Percentiles rank a stretch among this genome's conserved stretches.
These are phyloP conservation scores for Suillus cothurnatus DNA, from an alignment of 768 basidiomycete species.

Conservation along the genomic window DNA sequence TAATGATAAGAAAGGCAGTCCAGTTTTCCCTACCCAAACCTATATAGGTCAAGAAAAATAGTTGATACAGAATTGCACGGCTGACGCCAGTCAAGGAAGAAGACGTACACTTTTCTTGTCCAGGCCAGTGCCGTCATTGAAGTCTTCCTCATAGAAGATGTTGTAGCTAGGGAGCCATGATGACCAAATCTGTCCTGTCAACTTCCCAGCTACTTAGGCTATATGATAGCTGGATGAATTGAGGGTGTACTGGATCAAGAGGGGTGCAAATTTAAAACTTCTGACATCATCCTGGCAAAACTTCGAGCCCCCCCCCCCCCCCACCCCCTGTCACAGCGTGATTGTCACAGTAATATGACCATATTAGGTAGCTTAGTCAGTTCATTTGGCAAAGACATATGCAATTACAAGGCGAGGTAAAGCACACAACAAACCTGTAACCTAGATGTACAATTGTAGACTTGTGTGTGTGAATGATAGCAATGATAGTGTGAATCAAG, in stretches of 20 bases:
- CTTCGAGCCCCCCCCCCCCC: background rate
- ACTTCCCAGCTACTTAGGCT: background rate
- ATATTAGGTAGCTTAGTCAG: background rate
- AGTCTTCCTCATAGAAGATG: background rate
- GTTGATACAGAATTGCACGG: background rate
- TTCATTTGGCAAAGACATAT: background rate
- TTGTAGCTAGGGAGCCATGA: background rate
- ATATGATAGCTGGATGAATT: background rate
- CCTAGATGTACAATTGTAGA: background rate
- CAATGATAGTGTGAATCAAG: background rate
- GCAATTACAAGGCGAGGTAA: background rate
- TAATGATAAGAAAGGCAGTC: too few relatives aligned
- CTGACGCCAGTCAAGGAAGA: background rate
- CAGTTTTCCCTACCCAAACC: too few relatives aligned
- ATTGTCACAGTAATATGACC: background rate
- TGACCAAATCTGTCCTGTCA: background rate
- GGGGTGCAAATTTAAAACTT: background rate
- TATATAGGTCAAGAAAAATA: background rate
- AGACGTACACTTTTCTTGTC: background rate
- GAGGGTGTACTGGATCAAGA: background rate
- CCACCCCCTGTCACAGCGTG: background rate
- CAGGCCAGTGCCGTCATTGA: background rate
- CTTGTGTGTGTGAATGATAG: background rate
- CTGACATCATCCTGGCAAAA: background rate
- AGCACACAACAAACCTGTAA: background rate